Evolutionary conservation across 352 stramenopile species (phyloP).

Genomic region (Thraustochytrium striatum): DNA sequence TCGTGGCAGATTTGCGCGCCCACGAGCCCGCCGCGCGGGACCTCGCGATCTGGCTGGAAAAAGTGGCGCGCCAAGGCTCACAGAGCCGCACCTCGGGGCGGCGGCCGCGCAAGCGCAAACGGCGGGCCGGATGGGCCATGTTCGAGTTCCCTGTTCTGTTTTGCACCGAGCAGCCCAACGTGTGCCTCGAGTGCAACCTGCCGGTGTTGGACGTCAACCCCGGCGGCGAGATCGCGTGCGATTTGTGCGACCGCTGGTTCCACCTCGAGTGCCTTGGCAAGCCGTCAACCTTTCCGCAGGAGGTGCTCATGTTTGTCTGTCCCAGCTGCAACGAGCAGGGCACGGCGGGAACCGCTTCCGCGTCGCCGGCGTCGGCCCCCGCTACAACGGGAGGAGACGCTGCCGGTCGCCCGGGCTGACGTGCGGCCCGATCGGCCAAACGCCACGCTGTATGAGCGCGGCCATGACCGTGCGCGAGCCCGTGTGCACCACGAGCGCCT

Average conservation of each 20-base stretch:
- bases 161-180: neutral
- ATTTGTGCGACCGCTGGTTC: neutral
- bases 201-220: neutral
- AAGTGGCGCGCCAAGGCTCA: neutral
- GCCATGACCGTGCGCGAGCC: conserved; percentile 11
- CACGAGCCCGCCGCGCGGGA: too few relatives aligned
- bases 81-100: neutral
- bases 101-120: neutral
- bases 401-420: neutral
- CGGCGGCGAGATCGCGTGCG: conserved; percentile 21
- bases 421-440: neutral
- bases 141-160: conserved; percentile 23
- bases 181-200: neutral
- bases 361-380: neutral
- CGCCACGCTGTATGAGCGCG: neutral
- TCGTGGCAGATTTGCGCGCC: neutral
- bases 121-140: neutral
- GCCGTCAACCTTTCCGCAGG: neutral
- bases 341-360: neutral
- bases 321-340: neutral
- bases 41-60: neutral
- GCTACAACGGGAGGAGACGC: neutral
- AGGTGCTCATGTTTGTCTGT: neutral
- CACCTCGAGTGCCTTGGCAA: conserved; percentile 1
- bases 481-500: neutral